Base-by-base conservation (phyloP, 208 protist species). In the Leptomonas pyrrhocoris region DNA sequence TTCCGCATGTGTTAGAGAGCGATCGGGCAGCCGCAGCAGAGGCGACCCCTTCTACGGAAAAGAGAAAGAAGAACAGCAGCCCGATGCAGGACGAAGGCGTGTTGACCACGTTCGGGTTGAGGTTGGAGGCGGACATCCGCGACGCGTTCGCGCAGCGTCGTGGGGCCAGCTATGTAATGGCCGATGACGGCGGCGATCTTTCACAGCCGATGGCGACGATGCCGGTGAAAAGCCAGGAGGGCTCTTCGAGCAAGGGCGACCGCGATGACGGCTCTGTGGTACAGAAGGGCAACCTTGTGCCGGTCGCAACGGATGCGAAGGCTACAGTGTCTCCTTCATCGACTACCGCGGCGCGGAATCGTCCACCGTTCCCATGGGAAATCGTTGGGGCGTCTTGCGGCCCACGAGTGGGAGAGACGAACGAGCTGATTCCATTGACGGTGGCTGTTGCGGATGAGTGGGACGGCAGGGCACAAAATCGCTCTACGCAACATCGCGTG, bases 391-490 rank as follows among this genome's bases (percentile, higher is more conserved):
- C 25, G 28, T 28, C 58, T 1, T 3, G 18, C 43, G 16, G 18
- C 28, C 1, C 8, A 16, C 28, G 27, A 8, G 43, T 53, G 8
- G 58, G 42, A 19, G 58, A 50, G 58, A 18, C 45, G 19, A 64
- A 50, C 28, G 43, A 36, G 13, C 43, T 70, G 25, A 46, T 70
- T 8, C 36, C 65, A 19, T 40, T 55, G 15, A 57, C 59, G 23
- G 53, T 56, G 48, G 2, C 9, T 5, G 15, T 38, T n/a, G 45
- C 49, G 31, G 56, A 27, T 27, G 28, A 16, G 23, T 27, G 55
- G 54, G 50, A 25, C 31, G 28, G 67, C 34, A 36, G 56, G 5
- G n/a, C 57, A 2, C 31, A 45, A 19, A 43, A 73, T 13, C 38
- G 50, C n/a, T 58, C 36, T 31, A 16, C 23, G 12, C 43, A n/a